Conservation (phyloP, 306 rosid genomes). For the Arachis stenosperma region DNA sequence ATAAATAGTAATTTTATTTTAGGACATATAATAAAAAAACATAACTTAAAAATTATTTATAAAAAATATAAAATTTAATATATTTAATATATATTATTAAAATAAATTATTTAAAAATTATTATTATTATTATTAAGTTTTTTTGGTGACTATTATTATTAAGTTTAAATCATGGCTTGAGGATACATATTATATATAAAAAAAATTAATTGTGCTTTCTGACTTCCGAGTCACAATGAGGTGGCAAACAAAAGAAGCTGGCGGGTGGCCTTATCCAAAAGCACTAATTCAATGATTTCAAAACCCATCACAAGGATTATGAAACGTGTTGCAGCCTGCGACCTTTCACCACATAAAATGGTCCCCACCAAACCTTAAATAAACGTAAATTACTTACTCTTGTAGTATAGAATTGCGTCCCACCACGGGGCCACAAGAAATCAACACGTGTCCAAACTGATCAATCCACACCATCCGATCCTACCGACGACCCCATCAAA, state of each 20-base stretch:
- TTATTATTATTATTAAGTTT: too few species aligned
- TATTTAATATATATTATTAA: too few species aligned
- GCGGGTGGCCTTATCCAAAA: conserved; percentile 34
- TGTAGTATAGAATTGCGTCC: conserved; percentile 41
- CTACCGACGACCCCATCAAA: not conserved
- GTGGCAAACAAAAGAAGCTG: not conserved
- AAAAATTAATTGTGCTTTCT: not conserved
- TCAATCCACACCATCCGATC: conserved; percentile 35
- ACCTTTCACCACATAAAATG: conserved; percentile 15
- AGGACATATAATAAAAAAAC: too few species aligned
- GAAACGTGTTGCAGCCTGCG: conserved; percentile 35
- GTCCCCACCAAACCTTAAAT: conserved; percentile 17
- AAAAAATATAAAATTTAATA: too few species aligned
- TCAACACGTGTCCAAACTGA: not conserved
- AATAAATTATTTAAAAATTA: too few species aligned
- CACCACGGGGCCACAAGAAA: not conserved
- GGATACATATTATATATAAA: too few species aligned
- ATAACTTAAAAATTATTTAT: too few species aligned
- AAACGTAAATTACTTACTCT: not conserved
- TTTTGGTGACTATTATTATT: too few species aligned
- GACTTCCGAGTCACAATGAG: conserved; percentile 13
- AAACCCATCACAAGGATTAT: not conserved
- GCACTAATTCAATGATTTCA: not conserved
- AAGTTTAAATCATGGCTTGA: too few species aligned
- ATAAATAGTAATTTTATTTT: too few species aligned